Evolutionary conservation across 208 protist genomes (phyloP).

Genomic region (Histomonas meleagridis): DNA sequence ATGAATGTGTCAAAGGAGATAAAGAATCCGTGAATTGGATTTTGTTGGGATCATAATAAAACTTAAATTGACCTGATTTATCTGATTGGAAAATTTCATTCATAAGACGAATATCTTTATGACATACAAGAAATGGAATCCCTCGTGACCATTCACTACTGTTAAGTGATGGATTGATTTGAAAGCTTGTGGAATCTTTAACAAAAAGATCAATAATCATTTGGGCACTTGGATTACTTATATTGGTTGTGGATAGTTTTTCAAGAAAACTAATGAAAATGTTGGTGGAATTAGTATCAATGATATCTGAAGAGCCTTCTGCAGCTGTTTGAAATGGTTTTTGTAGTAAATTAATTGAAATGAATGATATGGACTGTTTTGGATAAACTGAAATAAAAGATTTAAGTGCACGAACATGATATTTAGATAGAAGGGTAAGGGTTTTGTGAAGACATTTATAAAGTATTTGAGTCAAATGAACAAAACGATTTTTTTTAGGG

Average conservation of each 20-base stretch:
- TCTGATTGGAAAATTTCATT: neutral
- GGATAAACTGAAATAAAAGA: neutral
- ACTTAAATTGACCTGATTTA: neutral
- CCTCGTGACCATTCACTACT: neutral
- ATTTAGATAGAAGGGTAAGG: neutral
- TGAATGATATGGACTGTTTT: neutral
- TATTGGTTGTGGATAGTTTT: no score
- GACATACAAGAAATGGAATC: neutral
- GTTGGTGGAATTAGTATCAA: neutral
- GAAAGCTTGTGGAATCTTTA: neutral
- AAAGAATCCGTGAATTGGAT: no score
- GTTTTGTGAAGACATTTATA: neutral
- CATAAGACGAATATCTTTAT: neutral
- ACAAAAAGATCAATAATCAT: neutral
- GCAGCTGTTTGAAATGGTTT: neutral
- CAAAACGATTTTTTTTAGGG: neutral
- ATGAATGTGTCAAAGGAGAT: no score
- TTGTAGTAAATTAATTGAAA: neutral
- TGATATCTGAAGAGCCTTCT: neutral
- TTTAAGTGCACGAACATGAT: neutral
- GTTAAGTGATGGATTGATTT: neutral
- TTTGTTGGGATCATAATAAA: neutral
- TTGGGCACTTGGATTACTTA: no score
- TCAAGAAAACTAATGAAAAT: neutral
- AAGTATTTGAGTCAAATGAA: neutral